Percentiles rank a stretch among this genome's conserved stretches.
phyloP scores from a whole-genome alignment of 345 rosid genomes.

The Populus tremula region DNA sequence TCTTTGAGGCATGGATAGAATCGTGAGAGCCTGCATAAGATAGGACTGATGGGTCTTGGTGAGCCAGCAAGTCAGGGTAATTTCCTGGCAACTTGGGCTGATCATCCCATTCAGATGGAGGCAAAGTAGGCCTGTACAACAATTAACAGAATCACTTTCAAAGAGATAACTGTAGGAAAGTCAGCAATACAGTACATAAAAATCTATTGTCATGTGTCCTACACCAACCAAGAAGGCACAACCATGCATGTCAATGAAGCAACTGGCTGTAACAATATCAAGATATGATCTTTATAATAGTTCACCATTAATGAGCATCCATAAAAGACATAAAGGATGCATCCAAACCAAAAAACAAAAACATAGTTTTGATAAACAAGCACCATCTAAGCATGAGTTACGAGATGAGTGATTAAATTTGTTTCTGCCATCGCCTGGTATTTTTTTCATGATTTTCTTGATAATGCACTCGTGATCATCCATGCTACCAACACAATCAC shows the following conservation, averaged over 20 bases:
- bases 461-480: not conserved
- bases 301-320: slow-evolving; percentile 2
- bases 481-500: not conserved
- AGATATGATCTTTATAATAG: not conserved
- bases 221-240: not conserved
- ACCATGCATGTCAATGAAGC: not conserved
- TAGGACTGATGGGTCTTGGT: slow-evolving; percentile 34
- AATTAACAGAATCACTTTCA: slow-evolving; percentile 4
- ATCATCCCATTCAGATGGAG: slow-evolving; percentile 37
- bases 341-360: slow-evolving; percentile 4
- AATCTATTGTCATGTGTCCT: not conserved
- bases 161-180: not conserved
- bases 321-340: not conserved
- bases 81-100: slow-evolving; percentile 35
- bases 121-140: slow-evolving; percentile 41
- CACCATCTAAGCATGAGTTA: not conserved
- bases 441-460: not conserved
- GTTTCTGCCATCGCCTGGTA: not conserved
- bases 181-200: not conserved
- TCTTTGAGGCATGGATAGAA: slow-evolving; percentile 42
- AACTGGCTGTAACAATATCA: not conserved
- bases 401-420: not conserved
- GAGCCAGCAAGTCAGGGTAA: slow-evolving; percentile 25
- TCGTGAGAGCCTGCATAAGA: slow-evolving; percentile 28
- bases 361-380: slow-evolving; percentile 2